Conservation (phyloP, 2,329 filamentous ascomycete species). For the Pestalotiopsis sp. region DNA sequence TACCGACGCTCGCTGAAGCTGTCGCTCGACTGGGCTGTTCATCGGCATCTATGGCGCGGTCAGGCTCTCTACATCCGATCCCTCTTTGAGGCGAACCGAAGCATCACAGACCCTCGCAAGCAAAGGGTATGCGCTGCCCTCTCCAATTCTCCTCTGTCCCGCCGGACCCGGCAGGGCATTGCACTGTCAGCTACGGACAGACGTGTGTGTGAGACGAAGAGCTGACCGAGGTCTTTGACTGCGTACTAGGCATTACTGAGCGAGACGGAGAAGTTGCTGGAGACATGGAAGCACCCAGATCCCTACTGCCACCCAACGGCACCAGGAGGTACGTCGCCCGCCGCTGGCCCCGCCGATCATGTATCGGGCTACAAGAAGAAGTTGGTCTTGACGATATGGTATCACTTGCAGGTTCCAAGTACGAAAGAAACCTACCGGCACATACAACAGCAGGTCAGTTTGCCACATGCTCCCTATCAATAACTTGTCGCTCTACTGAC, state of each 20-base stretch:
- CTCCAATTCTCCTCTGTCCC: not conserved
- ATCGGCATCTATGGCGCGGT: conserved; percentile 90
- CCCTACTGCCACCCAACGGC: conserved; percentile 88
- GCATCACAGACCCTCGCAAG: conserved; percentile 81
- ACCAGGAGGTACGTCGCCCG: conserved; percentile 73
- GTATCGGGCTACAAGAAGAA: not conserved
- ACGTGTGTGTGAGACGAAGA: not conserved
- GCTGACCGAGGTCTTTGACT: not conserved
- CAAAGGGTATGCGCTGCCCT: conserved; percentile 68
- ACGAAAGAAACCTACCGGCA: conserved; percentile 86
- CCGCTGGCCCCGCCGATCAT: conserved; percentile 4
- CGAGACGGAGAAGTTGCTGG: conserved; percentile 85
- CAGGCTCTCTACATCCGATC: conserved; percentile 95
- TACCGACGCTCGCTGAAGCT: conserved; percentile 94
- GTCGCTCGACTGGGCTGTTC: conserved; percentile 92
- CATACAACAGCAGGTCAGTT: conserved; percentile 80
- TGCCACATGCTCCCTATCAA: not conserved
- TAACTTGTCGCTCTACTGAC: conserved; percentile 20
- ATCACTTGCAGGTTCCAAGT: conserved; percentile 78
- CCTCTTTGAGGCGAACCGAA: conserved; percentile 90
- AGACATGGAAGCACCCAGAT: conserved; percentile 97
- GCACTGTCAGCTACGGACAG: not conserved
- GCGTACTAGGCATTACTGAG: conserved; percentile 71
- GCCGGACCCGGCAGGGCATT: not conserved
- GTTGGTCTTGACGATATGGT: not conserved